Base-by-base conservation (phyloP, 2,329 filamentous ascomycete genomes). In the Thielaviopsis musarum region DNA sequence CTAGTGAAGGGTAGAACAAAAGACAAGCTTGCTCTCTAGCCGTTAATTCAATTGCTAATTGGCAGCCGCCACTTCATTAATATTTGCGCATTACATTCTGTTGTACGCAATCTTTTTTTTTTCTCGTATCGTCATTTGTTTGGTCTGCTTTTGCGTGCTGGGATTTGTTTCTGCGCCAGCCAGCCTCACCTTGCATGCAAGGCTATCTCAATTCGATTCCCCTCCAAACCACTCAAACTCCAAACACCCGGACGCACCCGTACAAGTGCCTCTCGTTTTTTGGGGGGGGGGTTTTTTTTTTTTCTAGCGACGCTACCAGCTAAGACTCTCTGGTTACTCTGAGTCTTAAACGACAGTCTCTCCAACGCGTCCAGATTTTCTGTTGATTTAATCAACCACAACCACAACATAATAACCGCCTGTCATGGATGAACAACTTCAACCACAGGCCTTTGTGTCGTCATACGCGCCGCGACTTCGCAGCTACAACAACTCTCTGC, bases 381-480 rank as follows among this genome's bases (percentile, higher is more conserved):
- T 34, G 30, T 34, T 34, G 30, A 34, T 7, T 34, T 34, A 5
- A 10, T 12, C 30, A 12, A 51, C 26, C 24, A 54, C 12, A 45
- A 41, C 17, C 19, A 52, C 41, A n/a, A n/a, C n/a, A 9, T n/a
- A 21, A 28, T 52, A 45, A 3, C 17, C n/a, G 38, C 38, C 38
- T 45, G 7, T 17, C 38, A 61, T 61, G 60, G 54, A 56, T 17
- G 54, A 58, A 52, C 57, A 59, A 21, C 60, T 61, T 24, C 60
- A 74, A 66, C 89, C 90, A 54, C 88, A 95, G 74, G 88, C 90
- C 52, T 93, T 95, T 69, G 83, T 93, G 66, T 91, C 89, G 60
- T 90, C 85, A 69, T 96, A 95, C 74, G 89, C 91, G 72, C 88
- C 91, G 64, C 87, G 91, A 68, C 75, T 97, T 68, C 88, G 91